A percentile compares a stretch with the other conserved stretches of the same genome.
phyloP scores from a whole-genome alignment of 805 yeast species.

The Metschnikowia matae region DNA sequence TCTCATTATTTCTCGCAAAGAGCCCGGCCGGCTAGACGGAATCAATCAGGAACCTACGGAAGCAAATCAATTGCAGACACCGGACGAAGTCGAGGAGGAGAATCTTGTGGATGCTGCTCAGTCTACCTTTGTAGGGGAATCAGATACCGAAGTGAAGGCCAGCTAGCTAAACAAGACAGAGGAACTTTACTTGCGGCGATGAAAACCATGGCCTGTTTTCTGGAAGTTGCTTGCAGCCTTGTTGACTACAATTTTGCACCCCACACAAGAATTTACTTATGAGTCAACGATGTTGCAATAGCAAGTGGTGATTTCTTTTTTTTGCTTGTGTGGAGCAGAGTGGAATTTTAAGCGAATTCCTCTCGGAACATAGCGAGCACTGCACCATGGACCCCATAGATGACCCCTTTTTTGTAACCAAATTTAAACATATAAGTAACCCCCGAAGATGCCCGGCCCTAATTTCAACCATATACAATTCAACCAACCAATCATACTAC shows the following conservation, averaged over 20 bases:
- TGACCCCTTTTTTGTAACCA: not conserved
- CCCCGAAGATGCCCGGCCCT: no score
- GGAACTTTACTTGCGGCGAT: not conserved
- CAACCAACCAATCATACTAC: no score
- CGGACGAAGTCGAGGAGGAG: not conserved
- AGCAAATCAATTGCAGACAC: not conserved
- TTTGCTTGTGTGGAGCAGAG: not conserved
- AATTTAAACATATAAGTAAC: no score
- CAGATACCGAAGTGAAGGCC: not conserved
- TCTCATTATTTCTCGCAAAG: slow-evolving; percentile 35
- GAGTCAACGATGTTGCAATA: not conserved
- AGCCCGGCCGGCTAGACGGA: not conserved
- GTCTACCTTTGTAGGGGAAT: not conserved
- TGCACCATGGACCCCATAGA: not conserved
- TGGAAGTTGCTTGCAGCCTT: not conserved
- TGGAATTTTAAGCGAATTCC: not conserved
- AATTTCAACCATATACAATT: no score
- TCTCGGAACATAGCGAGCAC: not conserved
- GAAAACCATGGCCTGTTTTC: not conserved
- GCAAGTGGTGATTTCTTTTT: not conserved
- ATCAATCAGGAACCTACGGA: not conserved
- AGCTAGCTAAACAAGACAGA: not conserved
- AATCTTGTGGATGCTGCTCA: not conserved
- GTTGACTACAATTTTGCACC: no score
- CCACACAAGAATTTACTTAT: no score